Evolutionary conservation across 352 stramenopile genomes (phyloP).

Genomic region (Globisporangium irregulare): DNA sequence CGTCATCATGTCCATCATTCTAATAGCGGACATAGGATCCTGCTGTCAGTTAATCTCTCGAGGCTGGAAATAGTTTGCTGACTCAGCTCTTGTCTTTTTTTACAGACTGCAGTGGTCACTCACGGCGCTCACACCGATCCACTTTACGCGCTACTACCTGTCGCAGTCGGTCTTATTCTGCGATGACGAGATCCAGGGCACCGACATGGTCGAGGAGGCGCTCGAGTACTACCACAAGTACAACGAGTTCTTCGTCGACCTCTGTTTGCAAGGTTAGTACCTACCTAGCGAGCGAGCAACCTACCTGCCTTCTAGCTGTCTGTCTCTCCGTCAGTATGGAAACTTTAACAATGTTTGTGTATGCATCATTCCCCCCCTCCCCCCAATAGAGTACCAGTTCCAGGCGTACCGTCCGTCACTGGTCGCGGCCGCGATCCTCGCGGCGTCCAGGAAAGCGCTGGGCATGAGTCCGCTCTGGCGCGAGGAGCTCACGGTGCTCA

Average conservation of each 20-base stretch:
- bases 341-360: neutral
- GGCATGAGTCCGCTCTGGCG: constrained; percentile 79
- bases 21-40: neutral
- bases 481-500: constrained; percentile 76
- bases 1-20: neutral
- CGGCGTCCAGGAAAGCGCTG: constrained; percentile 71
- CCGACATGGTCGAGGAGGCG: constrained; percentile 70
- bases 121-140: constrained; percentile 64
- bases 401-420: constrained; percentile 82
- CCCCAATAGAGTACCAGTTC: constrained; percentile 61
- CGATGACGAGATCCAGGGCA: constrained; percentile 73
- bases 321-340: neutral
- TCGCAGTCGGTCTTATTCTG: constrained; percentile 75
- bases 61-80: constrained; percentile 10
- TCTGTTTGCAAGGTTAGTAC: constrained; percentile 51
- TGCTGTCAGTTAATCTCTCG: neutral
- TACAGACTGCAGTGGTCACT: constrained; percentile 71
- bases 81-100: constrained; percentile 14
- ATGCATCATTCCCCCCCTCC: neutral
- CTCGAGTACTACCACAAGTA: constrained; percentile 83
- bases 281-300: neutral
- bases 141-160: constrained; percentile 82
- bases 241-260: constrained; percentile 82
- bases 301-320: neutral
- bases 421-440: constrained; percentile 71